Conservation (phyloP, 495 filamentous ascomycete genomes). For the Neurospora sp. region DNA sequence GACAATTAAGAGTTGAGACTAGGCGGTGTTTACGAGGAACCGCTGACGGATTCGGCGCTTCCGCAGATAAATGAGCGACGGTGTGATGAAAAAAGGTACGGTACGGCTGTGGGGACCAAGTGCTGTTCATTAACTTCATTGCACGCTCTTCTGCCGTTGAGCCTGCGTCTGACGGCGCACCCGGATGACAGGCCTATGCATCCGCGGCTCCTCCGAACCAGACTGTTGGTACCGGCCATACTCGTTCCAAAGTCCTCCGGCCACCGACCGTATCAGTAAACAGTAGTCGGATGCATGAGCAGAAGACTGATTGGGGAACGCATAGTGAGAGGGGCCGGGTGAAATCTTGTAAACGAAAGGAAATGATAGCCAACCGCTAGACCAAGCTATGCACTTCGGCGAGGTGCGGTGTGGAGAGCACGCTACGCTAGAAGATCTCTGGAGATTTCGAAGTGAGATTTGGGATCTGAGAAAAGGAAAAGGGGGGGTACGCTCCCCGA, state of each 20-base stretch:
- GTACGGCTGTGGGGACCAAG: not conserved
- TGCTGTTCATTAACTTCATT: not conserved
- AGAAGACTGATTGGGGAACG: not conserved
- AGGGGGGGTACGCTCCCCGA: not conserved
- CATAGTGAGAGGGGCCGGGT: not conserved
- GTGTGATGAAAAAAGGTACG: not conserved
- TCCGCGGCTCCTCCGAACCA: not conserved
- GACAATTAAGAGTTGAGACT: not conserved
- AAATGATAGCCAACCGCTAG: not conserved
- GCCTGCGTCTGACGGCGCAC: not conserved
- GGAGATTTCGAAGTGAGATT: not conserved
- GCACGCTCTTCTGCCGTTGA: not conserved
- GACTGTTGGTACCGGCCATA: not conserved
- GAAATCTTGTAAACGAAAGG: not conserved
- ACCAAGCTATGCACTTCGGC: not conserved
- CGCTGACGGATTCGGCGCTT: not conserved
- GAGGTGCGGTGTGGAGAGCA: not conserved
- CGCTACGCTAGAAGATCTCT: not conserved
- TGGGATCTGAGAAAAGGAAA: not conserved
- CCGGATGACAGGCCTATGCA: not conserved
- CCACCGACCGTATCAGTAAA: not conserved
- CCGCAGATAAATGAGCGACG: not conserved
- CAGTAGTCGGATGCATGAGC: not conserved
- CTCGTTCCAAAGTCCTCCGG: not conserved
- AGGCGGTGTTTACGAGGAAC: not conserved